These are phyloP conservation scores for Diaporthe sp. DNA, from an alignment of 2,329 filamentous ascomycete genomes.

Conservation along the genomic window DNA sequence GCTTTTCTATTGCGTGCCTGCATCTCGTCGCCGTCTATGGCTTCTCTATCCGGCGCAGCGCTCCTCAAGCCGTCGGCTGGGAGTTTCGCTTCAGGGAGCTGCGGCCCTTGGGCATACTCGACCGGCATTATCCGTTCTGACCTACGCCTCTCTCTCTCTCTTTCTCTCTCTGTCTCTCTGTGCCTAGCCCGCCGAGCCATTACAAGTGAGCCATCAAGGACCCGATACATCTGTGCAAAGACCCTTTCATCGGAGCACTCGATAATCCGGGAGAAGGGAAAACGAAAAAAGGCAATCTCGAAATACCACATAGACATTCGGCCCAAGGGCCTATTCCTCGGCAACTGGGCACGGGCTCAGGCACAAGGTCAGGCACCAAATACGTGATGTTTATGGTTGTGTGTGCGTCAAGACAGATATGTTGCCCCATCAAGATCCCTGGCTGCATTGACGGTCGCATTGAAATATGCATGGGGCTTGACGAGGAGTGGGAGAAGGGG, in stretches of 20 bases:
- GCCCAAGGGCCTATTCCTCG: neutral
- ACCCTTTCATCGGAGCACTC: neutral
- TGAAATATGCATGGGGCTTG: conserved; percentile 15
- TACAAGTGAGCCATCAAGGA: neutral
- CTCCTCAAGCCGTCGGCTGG: neutral
- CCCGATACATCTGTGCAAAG: neutral
- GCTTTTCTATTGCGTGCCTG: neutral
- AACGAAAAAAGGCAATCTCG: neutral
- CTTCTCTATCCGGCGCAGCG: neutral
- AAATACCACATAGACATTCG: neutral
- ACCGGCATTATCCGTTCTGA: neutral
- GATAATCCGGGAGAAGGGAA: neutral
- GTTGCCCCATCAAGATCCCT: conserved; percentile 5
- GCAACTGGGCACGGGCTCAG: neutral
- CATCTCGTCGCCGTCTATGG: neutral
- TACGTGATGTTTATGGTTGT: neutral
- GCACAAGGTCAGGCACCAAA: conserved; percentile 10
- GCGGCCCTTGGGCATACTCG: neutral
- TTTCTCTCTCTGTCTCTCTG: neutral
- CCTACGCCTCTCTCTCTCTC: neutral
- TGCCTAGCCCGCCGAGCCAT: neutral
- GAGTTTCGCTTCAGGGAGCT: neutral
- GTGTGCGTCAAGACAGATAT: neutral
- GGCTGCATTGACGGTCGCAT: conserved; percentile 21
- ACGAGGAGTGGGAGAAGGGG: neutral